A percentile compares a stretch with the other conserved stretches of the same genome.
Conservation (phyloP, 768 basidiomycete genomes). For the Russula sp. region DNA sequence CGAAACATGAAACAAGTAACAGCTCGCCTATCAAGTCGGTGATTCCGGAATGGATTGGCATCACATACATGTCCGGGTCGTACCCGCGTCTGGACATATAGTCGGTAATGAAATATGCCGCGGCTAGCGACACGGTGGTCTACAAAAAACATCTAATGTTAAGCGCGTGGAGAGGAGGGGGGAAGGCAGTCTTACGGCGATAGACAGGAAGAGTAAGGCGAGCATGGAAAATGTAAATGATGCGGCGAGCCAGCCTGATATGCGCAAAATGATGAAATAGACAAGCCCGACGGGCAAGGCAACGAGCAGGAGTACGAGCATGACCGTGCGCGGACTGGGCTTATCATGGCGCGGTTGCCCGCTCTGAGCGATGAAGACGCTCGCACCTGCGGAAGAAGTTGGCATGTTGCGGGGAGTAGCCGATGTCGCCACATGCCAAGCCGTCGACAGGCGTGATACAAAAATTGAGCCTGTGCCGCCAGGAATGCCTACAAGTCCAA, state of each 20-base stretch:
- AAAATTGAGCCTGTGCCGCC: slow-evolving; percentile 90
- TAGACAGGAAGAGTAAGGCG: slow-evolving; percentile 68
- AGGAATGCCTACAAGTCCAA: slow-evolving; percentile 58
- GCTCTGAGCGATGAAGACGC: slow-evolving; percentile 9
- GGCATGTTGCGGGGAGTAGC: slow-evolving; percentile 29
- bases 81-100: slow-evolving; percentile 73
- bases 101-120: slow-evolving; percentile 65
- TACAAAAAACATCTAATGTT: slow-evolving; percentile 35
- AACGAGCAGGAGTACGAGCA: slow-evolving; percentile 66
- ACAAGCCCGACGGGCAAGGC: slow-evolving; percentile 77
- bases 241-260: slow-evolving; percentile 75
- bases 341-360: slow-evolving; percentile 21
- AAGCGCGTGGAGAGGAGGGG: neutral
- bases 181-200: slow-evolving; percentile 55
- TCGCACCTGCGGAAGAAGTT: slow-evolving; percentile 20
- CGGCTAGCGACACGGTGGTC: slow-evolving; percentile 66
- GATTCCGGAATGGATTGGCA: slow-evolving; percentile 88
- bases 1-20: slow-evolving; percentile 73
- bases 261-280: slow-evolving; percentile 64
- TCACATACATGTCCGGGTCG: slow-evolving; percentile 90
- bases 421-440: slow-evolving; percentile 64
- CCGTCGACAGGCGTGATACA: slow-evolving; percentile 86
- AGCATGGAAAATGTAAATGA: slow-evolving; percentile 65
- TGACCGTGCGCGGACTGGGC: slow-evolving; percentile 50
- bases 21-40: slow-evolving; percentile 84